Evolutionary conservation across 2,329 filamentous ascomycete species (phyloP), one percentile per base, ranked within the genome.

Genomic region (Pestalotiopsis sp.): DNA sequence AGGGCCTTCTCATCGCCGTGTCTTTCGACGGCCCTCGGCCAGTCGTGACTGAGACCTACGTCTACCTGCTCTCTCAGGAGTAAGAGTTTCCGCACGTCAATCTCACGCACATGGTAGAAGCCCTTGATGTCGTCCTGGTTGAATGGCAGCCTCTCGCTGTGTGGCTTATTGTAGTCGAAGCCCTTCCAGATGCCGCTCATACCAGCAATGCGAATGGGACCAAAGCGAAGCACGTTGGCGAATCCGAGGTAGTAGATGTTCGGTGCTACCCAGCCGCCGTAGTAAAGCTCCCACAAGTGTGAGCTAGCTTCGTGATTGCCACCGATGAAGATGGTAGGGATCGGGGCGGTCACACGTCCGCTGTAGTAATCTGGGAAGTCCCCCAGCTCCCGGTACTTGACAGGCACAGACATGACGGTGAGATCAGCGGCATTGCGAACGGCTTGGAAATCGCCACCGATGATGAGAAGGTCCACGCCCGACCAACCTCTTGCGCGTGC

Each of bases 181-280:
- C 90, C 92, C 78, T 98, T 98, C 92, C 93, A 99, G 71, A 99
- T 99, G 5, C 96, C 96, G 65, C 93, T 96, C 78, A 98, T 84
- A 4, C 92, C 95, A 44, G 94, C 93, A 70, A 99, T 97, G 24
- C 96, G 90, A 62, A 99, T 81, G 1, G 93, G 91, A 0, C 95
- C 95, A 39, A 97, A 84, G 20, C 91, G 90, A 55, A 99, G 78
- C 9, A 99, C 91, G 76, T 97, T 98, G 68, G 96, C 94, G 40
- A 94, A 93, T 62, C 96, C 96, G 78, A 98, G 86, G 81, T 98
- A 99, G 84, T 98, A 99, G 71, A 99, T 98, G 73, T 96, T 97
- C 9, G 94, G 94, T 7, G 95, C 95, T 5, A 94, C 96, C 96
- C 96, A 99, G 64, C 96, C 96, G 64, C 96, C 96, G 77, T 98